A percentile compares a stretch with the other conserved stretches of the same genome.
Conservation (phyloP, 106 monocot species). For the Platanthera guangdongensis region DNA sequence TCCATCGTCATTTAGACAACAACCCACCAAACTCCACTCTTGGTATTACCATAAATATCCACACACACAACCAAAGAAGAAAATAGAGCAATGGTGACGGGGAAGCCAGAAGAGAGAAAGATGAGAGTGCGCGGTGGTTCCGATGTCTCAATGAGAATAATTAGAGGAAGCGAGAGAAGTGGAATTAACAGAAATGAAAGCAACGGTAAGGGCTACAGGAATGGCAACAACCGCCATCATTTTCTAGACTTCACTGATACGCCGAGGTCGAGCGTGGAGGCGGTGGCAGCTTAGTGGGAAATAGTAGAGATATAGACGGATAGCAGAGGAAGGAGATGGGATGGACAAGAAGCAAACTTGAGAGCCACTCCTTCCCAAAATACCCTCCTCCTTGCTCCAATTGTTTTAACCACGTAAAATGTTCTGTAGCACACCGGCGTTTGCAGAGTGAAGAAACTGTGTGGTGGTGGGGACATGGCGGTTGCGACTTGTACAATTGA, state of each 20-base stretch:
- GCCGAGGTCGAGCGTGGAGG: slow-evolving; percentile 4
- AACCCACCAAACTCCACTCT: not conserved
- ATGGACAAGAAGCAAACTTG: slow-evolving; percentile 12
- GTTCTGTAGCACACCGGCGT: not conserved
- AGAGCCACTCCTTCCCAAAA: slow-evolving; percentile 17
- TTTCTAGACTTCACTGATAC: slow-evolving; percentile 29
- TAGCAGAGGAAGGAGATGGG: not conserved
- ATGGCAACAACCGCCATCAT: slow-evolving; percentile 36
- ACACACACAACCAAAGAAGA: slow-evolving; percentile 2
- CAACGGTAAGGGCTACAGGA: slow-evolving; percentile 4
- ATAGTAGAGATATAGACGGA: slow-evolving; percentile 4
- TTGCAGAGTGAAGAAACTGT: not conserved
- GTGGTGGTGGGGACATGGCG: slow-evolving; percentile 4
- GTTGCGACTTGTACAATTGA: not conserved
- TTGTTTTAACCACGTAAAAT: slow-evolving; percentile 7
- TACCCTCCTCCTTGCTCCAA: not conserved
- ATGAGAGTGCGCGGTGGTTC: slow-evolving; percentile 1
- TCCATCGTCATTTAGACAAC: slow-evolving; percentile 51
- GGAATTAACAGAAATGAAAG: slow-evolving; percentile 4
- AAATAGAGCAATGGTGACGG: not conserved
- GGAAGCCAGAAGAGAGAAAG: not conserved
- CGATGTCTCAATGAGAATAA: slow-evolving; percentile 7
- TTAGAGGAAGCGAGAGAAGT: not conserved
- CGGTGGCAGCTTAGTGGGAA: not conserved
- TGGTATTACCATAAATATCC: slow-evolving; percentile 13